A percentile compares a stretch with the other conserved stretches of the same genome.
Conservation (phyloP, 2,329 filamentous ascomycete species). For the Lojkania enalia region DNA sequence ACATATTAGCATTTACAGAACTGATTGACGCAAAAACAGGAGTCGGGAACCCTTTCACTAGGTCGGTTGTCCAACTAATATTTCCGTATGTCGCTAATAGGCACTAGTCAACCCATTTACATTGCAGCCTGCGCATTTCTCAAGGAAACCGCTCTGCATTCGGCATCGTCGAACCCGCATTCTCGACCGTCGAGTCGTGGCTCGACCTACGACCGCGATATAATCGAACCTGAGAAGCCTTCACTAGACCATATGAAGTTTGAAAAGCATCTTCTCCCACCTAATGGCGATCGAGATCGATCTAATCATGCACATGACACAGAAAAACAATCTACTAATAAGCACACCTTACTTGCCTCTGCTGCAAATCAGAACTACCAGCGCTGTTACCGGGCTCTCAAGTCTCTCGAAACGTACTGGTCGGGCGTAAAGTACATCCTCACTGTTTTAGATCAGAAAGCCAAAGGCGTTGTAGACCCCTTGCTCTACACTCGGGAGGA, state of each 20-base stretch:
- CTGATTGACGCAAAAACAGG: conserved; percentile 84
- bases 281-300: conserved; percentile 20
- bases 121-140: conserved; percentile 88
- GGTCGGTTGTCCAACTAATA: conserved; percentile 24
- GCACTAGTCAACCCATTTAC: conserved; percentile 77
- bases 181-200: conserved; percentile 61
- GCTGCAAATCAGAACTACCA: conserved; percentile 87
- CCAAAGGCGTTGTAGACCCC: conserved; percentile 82
- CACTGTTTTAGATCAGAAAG: conserved; percentile 83
- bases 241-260: conserved; percentile 29
- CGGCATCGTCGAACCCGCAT: conserved; percentile 63
- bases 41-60: conserved; percentile 83
- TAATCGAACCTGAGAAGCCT: conserved; percentile 45
- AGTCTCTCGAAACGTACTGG: conserved; percentile 83
- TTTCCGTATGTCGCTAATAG: conserved; percentile 15
- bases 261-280: conserved; percentile 10
- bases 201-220: conserved; percentile 5
- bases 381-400: conserved; percentile 79
- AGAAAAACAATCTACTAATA: conserved; percentile 55
- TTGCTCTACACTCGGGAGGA: conserved; percentile 70
- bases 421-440: conserved; percentile 85
- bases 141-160: conserved; percentile 75
- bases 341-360: conserved; percentile 76
- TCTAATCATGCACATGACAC: conserved; percentile 21
- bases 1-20: conserved; percentile 84